Evolutionary conservation across 106 monocot species (phyloP), one percentile per base, ranked within the genome.

Genomic region (Dendrobium chrysotoxum): DNA sequence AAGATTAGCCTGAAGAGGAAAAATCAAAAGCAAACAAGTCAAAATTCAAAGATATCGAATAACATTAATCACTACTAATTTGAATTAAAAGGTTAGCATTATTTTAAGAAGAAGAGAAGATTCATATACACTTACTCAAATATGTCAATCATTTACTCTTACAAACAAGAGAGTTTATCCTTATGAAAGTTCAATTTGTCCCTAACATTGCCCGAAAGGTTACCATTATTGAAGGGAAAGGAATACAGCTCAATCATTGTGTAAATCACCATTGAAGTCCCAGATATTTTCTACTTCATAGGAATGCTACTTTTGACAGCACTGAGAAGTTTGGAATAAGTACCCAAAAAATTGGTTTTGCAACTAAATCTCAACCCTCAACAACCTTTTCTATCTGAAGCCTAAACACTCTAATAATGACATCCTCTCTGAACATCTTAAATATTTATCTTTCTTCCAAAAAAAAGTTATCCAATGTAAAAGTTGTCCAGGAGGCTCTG

Each of bases 1-100:
- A 18, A 83, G 79, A 58, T 79, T 83, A 28, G 83, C 83, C 83
- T 83, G 77, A 74, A 41, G 41, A 74, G 23, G 42, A 18, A 21
- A 40, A 74, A 42, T 74, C 7, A 74, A 17, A 74, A 41, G 41
- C 38, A 74, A 74, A 42, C 42, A 42, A 74, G 1, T 41, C 17
- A 74, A 74, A 6, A 20, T 41, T 18, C 74, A 40, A 74, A 74
- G 20, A 21, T n/a, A 74, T 40, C 74, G 28, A 40, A 74, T 40
- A 42, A 42, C 71, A 74, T 7, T 40, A 74, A 20, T 8, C 40
- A 41, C 39, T 31, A 12, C 35, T 7, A 74, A 70, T 13, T 42
- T 40, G 74, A 74, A 42, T 21, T 74, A 41, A 74, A 74, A 40
- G 7, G 41, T 74, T 9, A 7, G 21, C 1, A n/a, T 42, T 74